phyloP scores from a whole-genome alignment of 2,329 filamentous ascomycete species.

The Xylariales sp. region DNA sequence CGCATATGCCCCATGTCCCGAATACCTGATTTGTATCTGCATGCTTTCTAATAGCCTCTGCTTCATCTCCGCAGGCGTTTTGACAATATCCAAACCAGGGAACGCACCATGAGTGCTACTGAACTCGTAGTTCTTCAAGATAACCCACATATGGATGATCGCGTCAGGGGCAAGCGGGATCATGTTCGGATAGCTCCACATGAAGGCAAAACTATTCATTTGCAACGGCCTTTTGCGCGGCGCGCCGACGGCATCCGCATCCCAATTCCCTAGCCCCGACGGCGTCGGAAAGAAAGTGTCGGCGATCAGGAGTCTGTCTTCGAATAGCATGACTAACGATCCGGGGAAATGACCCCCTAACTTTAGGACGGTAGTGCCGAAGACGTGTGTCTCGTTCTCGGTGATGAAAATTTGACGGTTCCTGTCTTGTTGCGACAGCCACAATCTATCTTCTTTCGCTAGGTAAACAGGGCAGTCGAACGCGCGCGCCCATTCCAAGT shows the following conservation, averaged over 20 bases:
- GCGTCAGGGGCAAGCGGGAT: constrained; percentile 76
- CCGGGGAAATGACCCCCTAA: constrained; percentile 85
- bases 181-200: constrained; percentile 81
- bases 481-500: constrained; percentile 76
- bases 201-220: constrained; percentile 72
- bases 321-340: constrained; percentile 73
- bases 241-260: constrained; percentile 54
- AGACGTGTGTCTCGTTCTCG: constrained; percentile 54
- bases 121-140: constrained; percentile 71
- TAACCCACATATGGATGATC: constrained; percentile 76
- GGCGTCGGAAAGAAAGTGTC: constrained; percentile 82
- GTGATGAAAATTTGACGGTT: constrained; percentile 60
- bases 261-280: constrained; percentile 62
- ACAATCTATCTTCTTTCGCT: constrained; percentile 71
- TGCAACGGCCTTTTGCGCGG: constrained; percentile 55
- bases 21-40: constrained; percentile 73
- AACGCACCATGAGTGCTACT: constrained; percentile 76
- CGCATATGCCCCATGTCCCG: constrained; percentile 58
- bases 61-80: constrained; percentile 64
- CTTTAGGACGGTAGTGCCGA: constrained; percentile 65
- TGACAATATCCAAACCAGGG: constrained; percentile 69
- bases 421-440: constrained; percentile 64
- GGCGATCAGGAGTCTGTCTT: constrained; percentile 74
- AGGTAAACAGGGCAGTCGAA: constrained; percentile 79
- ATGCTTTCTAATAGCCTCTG: constrained; percentile 77